Conservation (phyloP, 2,329 filamentous ascomycete genomes). For the Simplicillium sp. region DNA sequence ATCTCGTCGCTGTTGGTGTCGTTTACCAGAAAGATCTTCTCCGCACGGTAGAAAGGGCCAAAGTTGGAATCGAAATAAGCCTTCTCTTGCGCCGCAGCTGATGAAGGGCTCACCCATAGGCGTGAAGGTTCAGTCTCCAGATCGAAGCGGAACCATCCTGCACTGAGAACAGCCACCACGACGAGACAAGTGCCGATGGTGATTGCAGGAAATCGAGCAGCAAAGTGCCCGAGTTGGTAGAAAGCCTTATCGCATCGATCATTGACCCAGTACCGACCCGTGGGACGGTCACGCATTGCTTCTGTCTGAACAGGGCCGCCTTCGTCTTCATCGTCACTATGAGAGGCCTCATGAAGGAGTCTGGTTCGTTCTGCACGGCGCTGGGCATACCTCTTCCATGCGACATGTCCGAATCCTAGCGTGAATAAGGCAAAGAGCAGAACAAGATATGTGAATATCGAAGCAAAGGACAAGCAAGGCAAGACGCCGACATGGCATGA, state of each 20-base stretch:
- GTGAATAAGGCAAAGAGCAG: conserved; percentile 59
- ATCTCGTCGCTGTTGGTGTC: conserved; percentile 57
- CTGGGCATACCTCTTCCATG: conserved; percentile 63
- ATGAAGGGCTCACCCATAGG: conserved; percentile 94
- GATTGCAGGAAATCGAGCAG: conserved; percentile 73
- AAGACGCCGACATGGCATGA: conserved; percentile 76
- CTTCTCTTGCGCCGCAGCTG: conserved; percentile 85
- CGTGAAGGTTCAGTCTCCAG: conserved; percentile 84
- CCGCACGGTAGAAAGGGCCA: conserved; percentile 88
- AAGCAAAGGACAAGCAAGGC: conserved; percentile 89
- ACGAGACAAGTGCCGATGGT: conserved; percentile 73
- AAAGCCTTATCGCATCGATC: conserved; percentile 74
- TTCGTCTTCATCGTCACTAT: conserved; percentile 90
- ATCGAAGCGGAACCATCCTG: conserved; percentile 84
- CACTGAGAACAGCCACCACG: conserved; percentile 66
- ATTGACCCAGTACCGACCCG: conserved; percentile 74
- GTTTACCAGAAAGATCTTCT: conserved; percentile 91
- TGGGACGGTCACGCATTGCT: conserved; percentile 70
- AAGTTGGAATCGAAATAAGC: conserved; percentile 88
- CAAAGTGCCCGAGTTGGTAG: conserved; percentile 67
- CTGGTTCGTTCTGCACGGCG: conserved; percentile 75
- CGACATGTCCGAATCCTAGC: conserved; percentile 63
- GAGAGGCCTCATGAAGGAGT: conserved; percentile 72
- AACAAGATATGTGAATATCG: conserved; percentile 76
- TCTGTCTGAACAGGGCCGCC: conserved; percentile 66